phyloP scores from a whole-genome alignment of 805 yeast genomes.

The Kazachstania martiniae region DNA sequence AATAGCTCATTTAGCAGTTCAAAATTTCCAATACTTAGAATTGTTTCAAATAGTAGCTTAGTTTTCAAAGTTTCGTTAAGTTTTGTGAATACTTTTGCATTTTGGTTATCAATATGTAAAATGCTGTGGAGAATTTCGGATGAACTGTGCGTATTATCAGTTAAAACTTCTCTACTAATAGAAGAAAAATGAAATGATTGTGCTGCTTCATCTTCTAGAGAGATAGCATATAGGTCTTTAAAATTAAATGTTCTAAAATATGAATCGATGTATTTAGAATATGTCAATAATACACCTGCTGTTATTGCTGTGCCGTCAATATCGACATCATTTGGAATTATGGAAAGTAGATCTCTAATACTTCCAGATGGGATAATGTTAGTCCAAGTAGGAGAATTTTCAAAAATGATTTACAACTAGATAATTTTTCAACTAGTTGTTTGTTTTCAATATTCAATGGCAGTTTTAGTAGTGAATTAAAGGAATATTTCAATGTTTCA shows the following conservation, averaged over 20 bases:
- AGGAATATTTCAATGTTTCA: constrained; percentile 9
- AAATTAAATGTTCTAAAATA: constrained; percentile 9
- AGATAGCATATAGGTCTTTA: constrained; percentile 13
- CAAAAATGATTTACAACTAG: constrained; percentile 14
- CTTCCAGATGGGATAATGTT: constrained; percentile 2
- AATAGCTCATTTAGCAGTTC: constrained; percentile 14
- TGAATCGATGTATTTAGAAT: constrained; percentile 9
- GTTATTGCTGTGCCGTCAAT: constrained; percentile 4
- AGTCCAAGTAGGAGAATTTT: constrained; percentile 10
- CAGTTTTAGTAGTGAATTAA: constrained; percentile 2
- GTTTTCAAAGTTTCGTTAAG: constrained; percentile 7
- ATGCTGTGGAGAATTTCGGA: no score
- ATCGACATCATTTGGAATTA: constrained; percentile 5
- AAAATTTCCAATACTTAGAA: constrained; percentile 23
- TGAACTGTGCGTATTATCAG: no score
- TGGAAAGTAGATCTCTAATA: constrained; percentile 6
- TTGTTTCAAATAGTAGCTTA: constrained; percentile 16
- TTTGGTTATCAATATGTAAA: no score
- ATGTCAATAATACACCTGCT: constrained; percentile 7
- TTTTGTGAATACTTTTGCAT: constrained; percentile 10
- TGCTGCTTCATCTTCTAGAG: constrained; percentile 12
- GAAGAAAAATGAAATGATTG: constrained; percentile 19
- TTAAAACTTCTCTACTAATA: constrained; percentile 6
- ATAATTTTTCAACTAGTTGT: no score
- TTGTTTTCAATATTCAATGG: no score